Evolutionary conservation across 1,284 basidiomycete species (phyloP), one percentile per base, ranked within the genome.

Genomic region (Ceratobasidium sp.): DNA sequence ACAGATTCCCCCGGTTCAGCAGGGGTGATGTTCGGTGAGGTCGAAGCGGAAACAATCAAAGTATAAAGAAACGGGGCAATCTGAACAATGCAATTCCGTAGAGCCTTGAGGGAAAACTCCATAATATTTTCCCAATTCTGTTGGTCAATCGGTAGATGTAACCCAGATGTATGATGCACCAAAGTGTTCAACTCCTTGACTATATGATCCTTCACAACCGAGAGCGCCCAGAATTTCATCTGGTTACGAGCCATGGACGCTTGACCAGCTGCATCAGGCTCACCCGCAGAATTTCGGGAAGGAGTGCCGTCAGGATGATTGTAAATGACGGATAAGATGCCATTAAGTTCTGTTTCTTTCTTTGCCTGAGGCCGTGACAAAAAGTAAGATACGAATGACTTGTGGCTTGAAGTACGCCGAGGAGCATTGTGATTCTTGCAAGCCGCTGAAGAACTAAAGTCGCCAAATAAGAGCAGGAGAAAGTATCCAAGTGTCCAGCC

Each of bases 91-190:
- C 38, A 38, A n/a, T 40, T 42, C 3, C 61, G 33, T 3, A 62
- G 28, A 33, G 33, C 17, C 3, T 10, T 2, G 2, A 62, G 7
- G 2, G 61, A 62, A 15, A 62, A 42, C 20, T 62, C 6, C 33
- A 62, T n/a, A 15, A 62, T 17, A 62, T 9, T 62, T 20, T 62
- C 61, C 61, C 61, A 62, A 2, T 38, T n/a, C 42, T 62, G 61
- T 17, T 42, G 33, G 17, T 33, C 6, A 7, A 15, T n/a, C 17
- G 61, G 61, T 42, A 62, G 33, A 12, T 62, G 61, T 3, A 62
- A 38, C 28, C 38, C 61, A 2, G 28, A 3, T 2, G 28, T 42
- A 9, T 12, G 10, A 6, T 2, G 15, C 5, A 17, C 15, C 6
- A 62, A 28, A 62, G 1, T 10, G 3, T 28, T 33, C 17, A 17